Evolutionary conservation across 495 filamentous ascomycete species (phyloP), one percentile per base, ranked within the genome.

Genomic region (Penicillium ochrochloron): DNA sequence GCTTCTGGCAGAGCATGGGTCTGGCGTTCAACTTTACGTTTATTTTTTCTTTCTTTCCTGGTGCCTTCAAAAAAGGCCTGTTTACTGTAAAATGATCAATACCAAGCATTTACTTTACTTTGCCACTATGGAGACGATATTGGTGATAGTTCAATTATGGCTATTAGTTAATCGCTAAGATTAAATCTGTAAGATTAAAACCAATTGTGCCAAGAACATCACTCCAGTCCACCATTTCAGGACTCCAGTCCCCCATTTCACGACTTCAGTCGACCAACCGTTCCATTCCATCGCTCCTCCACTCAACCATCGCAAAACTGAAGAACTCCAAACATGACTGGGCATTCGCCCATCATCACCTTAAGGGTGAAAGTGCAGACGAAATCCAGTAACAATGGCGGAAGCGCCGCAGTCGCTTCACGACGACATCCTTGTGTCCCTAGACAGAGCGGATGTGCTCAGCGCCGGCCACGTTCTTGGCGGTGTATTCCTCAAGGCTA

Each of bases 1-100:
- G 71, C 71, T 74, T 74, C 61, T 73, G 70, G 71, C 62, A 70
- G 69, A 70, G 71, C 71, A 74, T 74, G 67, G 71, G 65, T 72
- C 58, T 68, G 71, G 71, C 69, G 71, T 74, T 74, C 63, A 29
- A 50, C 51, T 66, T 65, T 66, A n/a, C 15, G 37, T 63, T 54
- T 69, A 57, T 57, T 62, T 37, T 21, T n/a, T 23, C 51, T 64
- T 65, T 53, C 23, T 53, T 60, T 59, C 52, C n/a, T 29, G 50
- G 25, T 67, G 46, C 59, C 59, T 37, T 62, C 56, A 58, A 63
- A 60, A 60, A 61, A 58, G 57, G 57, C 57, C 53, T 63, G 56
- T 66, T 54, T 67, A 60, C 63, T 61, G 57, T 68, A 68, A 65
- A 71, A 64, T 64, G 60, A 66, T 37, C 59, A 62, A 69, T 69